Conservation (phyloP, 495 filamentous ascomycete species). For the Pseudevernia furfuracea region DNA sequence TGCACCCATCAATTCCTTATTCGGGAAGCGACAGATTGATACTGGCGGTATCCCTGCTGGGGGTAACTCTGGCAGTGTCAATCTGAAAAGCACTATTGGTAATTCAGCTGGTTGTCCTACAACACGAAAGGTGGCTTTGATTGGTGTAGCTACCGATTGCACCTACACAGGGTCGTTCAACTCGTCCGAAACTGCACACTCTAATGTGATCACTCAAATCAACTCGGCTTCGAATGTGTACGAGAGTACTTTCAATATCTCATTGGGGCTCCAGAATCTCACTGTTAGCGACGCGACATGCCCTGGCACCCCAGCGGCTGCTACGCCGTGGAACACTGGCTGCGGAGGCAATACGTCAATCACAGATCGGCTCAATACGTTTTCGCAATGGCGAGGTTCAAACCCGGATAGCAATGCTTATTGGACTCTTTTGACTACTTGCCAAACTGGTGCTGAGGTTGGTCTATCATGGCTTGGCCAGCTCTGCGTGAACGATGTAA, state of each 20-base stretch:
- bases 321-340: constrained; percentile 72
- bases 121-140: constrained; percentile 79
- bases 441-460: constrained; percentile 77
- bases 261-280: constrained; percentile 78
- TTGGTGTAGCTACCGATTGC: constrained; percentile 92
- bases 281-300: constrained; percentile 64
- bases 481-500: constrained; percentile 60
- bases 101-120: constrained; percentile 73
- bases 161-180: constrained; percentile 67
- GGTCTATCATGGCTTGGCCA: constrained; percentile 91
- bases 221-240: constrained; percentile 82
- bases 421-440: constrained; percentile 88
- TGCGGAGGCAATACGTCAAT: constrained; percentile 62
- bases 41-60: constrained; percentile 46
- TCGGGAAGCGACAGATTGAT: constrained; percentile 51
- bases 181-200: constrained; percentile 47
- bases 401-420: constrained; percentile 73
- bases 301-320: constrained; percentile 52
- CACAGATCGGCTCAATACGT: constrained; percentile 72
- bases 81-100: constrained; percentile 74
- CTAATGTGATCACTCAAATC: constrained; percentile 74
- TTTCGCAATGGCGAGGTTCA: constrained; percentile 78
- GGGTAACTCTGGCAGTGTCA: constrained; percentile 78
- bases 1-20: constrained; percentile 47
- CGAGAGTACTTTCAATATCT: constrained; percentile 88